Evolutionary conservation across 805 yeast species (phyloP).

Genomic region (Candida insectalens): DNA sequence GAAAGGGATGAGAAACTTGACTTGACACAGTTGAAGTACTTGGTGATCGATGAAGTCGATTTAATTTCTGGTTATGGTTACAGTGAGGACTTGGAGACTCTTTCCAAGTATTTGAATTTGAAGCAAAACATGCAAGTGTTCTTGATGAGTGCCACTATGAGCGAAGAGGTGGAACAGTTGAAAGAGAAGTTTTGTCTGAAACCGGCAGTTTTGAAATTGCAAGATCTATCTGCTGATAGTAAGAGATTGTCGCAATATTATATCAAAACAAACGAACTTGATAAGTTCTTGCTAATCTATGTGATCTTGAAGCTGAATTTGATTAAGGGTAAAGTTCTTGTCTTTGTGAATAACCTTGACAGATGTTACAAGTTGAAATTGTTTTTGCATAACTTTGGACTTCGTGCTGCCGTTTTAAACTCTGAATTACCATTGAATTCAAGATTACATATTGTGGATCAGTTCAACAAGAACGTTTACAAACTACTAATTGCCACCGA

Average conservation of each 20-base stretch:
- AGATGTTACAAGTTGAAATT: slow-evolving; percentile 89
- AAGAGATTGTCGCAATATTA: slow-evolving; percentile 73
- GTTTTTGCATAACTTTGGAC: slow-evolving; percentile 91
- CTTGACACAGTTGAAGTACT: slow-evolving; percentile 47
- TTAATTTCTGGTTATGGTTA: slow-evolving; percentile 84
- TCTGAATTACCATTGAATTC: slow-evolving; percentile 91
- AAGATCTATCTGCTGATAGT: slow-evolving; percentile 45
- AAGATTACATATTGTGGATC: slow-evolving; percentile 89
- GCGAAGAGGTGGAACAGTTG: slow-evolving; percentile 71
- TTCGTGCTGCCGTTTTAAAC: slow-evolving; percentile 78
- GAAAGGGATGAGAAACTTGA: slow-evolving; percentile 38
- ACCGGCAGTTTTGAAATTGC: slow-evolving; percentile 76
- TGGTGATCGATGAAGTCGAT: slow-evolving; percentile 95
- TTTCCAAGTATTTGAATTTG: slow-evolving; percentile 56
- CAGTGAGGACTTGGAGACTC: slow-evolving; percentile 66
- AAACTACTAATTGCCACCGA: slow-evolving; percentile 89
- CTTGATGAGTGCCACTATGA: slow-evolving; percentile 92
- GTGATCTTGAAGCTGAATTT: slow-evolving; percentile 84
- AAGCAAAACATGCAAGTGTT: slow-evolving; percentile 77
- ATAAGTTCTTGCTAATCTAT: slow-evolving; percentile 82
- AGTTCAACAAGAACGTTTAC: slow-evolving; percentile 85
- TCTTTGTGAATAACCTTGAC: slow-evolving; percentile 90
- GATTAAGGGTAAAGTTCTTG: slow-evolving; percentile 81
- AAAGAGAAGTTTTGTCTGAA: slow-evolving; percentile 71
- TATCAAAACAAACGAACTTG: slow-evolving; percentile 80